phyloP scores from a whole-genome alignment of 2,329 filamentous ascomycete species.

The Penicillium sclerotiorum region DNA sequence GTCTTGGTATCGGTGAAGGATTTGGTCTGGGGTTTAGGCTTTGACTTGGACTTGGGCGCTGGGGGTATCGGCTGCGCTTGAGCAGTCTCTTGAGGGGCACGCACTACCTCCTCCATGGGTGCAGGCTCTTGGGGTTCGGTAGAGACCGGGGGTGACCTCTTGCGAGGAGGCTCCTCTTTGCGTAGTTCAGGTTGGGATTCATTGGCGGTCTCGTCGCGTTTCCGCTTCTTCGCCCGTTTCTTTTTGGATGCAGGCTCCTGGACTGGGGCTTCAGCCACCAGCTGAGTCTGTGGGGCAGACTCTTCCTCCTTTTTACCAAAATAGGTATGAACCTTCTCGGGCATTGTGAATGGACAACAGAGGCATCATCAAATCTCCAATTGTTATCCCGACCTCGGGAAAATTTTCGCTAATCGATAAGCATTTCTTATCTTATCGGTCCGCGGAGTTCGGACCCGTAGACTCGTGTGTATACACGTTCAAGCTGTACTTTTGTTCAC shows the following conservation, averaged over 20 bases:
- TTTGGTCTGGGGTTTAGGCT: conserved; percentile 18
- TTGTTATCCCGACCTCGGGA: conserved; percentile 11
- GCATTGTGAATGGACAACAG: conserved; percentile 40
- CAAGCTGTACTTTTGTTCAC: too few relatives aligned
- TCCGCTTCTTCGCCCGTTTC: conserved; percentile 37
- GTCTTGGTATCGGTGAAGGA: conserved; percentile 24
- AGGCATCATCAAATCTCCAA: background rate
- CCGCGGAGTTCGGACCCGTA: too few relatives aligned
- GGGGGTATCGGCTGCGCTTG: too few relatives aligned
- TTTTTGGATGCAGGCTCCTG: conserved; percentile 22
- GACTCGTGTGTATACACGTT: too few relatives aligned
- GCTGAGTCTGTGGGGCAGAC: conserved; percentile 10
- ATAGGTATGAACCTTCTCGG: conserved; percentile 44
- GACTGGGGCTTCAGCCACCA: conserved; percentile 5
- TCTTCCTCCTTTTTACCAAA: conserved; percentile 40
- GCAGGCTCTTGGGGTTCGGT: too few relatives aligned
- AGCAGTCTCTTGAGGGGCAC: too few relatives aligned
- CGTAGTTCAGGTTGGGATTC: conserved; percentile 6
- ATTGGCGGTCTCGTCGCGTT: conserved; percentile 30
- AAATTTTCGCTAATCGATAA: conserved; percentile 23
- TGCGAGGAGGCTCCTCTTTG: conserved; percentile 10
- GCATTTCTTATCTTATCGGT: conserved; percentile 13
- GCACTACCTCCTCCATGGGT: background rate
- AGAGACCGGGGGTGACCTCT: too few relatives aligned
- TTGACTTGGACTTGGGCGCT: conserved; percentile 9